phyloP scores from a whole-genome alignment of 768 basidiomycete species.

The Podaxis sp. region DNA sequence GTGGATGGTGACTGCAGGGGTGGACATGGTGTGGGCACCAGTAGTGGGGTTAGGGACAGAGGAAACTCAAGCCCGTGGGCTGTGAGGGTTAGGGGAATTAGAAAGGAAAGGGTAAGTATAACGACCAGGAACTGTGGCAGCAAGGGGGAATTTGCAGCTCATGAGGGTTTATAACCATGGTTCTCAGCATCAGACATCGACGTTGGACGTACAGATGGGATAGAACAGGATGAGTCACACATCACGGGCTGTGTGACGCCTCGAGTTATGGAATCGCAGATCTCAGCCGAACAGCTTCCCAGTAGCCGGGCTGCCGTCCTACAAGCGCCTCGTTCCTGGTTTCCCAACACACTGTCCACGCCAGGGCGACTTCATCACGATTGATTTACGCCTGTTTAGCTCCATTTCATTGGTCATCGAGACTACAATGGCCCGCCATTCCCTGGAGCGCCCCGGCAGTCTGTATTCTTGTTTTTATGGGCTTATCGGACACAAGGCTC shows the following conservation, averaged over 20 bases:
- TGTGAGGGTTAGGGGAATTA: constrained; percentile 15
- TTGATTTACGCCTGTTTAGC: background rate
- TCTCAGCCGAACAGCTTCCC: constrained; percentile 5
- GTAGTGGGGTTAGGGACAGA: background rate
- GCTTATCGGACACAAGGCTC: background rate
- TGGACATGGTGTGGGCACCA: constrained; percentile 15
- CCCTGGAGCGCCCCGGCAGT: background rate
- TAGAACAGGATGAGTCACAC: constrained; percentile 4
- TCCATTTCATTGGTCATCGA: background rate
- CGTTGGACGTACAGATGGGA: constrained; percentile 4
- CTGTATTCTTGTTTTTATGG: background rate
- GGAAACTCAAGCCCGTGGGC: constrained; percentile 16
- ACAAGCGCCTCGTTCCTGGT: constrained; percentile 12
- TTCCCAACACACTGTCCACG: constrained; percentile 12
- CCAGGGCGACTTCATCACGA: background rate
- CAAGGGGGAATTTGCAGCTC: background rate
- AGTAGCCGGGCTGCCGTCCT: constrained; percentile 1
- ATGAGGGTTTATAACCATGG: constrained; percentile 10
- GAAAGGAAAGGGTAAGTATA: constrained; percentile 19
- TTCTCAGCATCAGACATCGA: constrained; percentile 14
- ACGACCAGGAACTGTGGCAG: background rate
- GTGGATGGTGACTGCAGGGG: constrained; percentile 39
- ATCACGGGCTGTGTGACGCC: constrained; percentile 1
- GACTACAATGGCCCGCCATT: background rate
- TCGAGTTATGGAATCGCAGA: background rate